Base-by-base conservation (phyloP, 768 basidiomycete species). In the Kwoniella dendrophila region DNA sequence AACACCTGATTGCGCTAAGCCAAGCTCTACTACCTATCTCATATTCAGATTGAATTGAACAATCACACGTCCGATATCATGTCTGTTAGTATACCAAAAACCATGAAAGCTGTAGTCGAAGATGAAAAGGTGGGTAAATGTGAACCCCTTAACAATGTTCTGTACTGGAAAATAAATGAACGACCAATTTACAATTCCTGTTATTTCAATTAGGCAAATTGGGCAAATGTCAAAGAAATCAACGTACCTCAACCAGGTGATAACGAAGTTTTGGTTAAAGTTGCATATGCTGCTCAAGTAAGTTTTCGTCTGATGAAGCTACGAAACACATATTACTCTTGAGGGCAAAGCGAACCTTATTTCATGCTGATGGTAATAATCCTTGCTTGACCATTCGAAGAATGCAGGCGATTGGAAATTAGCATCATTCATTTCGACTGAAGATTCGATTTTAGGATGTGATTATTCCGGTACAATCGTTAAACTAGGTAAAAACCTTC, bases 231-330 rank as follows among this genome's bases (percentile, higher is more conserved):
- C 33, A 41, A 62, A 32, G 66, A 68, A 24, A 33, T 66, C 18
- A 47, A 67, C 6, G 62, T 68, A 4, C 71, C 69, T 26, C 40
- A 45, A 14, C 56, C 62, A 20, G 60, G 55, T 11, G 48, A 64
- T 18, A 63, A 72, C 33, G 69, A 77, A 14, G 65, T 77, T 4
- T 54, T 77, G 11, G 62, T 77, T 62, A 74, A 77, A 59, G 63
- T 72, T 12, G 62, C 64, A 29, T 71, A 71, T 56, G 65, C 64
- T n/a, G 59, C 71, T 11, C 60, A 60, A 36, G 72, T 67, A 50
- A 62, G 66, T 65, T n/a, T n/a, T n/a, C n/a, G n/a, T n/a, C n/a
- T n/a, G n/a, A n/a, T n/a, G n/a, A n/a, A n/a, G n/a, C n/a, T n/a
- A n/a, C n/a, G n/a, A n/a, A n/a, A n/a, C n/a, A n/a, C n/a, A n/a